Evolutionary conservation across 768 basidiomycete genomes (phyloP).

Genomic region (Melanogaster broomeanus): DNA sequence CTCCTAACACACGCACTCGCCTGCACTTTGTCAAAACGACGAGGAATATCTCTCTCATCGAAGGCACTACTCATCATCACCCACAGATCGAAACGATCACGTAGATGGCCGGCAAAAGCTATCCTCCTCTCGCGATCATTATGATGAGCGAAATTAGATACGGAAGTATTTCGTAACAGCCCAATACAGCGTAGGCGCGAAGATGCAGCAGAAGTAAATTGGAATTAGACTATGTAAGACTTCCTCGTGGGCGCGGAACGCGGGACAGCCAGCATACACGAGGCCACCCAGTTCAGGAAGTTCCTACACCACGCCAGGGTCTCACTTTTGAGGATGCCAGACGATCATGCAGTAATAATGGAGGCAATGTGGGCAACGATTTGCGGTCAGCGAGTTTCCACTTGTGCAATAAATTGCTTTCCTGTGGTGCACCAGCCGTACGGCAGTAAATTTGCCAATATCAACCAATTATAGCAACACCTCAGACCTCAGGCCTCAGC

Average conservation of each 20-base stretch:
- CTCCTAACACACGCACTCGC: background rate
- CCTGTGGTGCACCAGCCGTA: background rate
- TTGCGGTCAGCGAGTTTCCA: background rate
- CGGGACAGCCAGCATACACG: constrained; percentile 17
- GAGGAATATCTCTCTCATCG: background rate
- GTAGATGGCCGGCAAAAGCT: background rate
- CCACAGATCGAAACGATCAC: background rate
- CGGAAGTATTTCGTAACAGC: constrained; percentile 4
- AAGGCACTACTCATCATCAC: background rate
- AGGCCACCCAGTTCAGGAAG: background rate
- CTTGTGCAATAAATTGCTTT: background rate
- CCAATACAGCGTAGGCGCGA: constrained; percentile 8
- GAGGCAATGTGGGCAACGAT: background rate
- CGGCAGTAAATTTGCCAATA: background rate
- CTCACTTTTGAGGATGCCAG: background rate
- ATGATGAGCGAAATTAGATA: background rate
- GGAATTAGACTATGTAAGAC: constrained; percentile 2
- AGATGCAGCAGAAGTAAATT: constrained; percentile 6
- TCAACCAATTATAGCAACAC: too few species aligned
- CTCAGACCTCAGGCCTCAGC: too few species aligned
- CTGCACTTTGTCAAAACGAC: background rate
- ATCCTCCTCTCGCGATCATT: background rate
- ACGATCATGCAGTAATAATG: background rate
- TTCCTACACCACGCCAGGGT: background rate
- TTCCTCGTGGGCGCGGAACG: constrained; percentile 6